Evolutionary conservation across 2,329 filamentous ascomycete genomes (phyloP).

Genomic region (Cadophora sp.): DNA sequence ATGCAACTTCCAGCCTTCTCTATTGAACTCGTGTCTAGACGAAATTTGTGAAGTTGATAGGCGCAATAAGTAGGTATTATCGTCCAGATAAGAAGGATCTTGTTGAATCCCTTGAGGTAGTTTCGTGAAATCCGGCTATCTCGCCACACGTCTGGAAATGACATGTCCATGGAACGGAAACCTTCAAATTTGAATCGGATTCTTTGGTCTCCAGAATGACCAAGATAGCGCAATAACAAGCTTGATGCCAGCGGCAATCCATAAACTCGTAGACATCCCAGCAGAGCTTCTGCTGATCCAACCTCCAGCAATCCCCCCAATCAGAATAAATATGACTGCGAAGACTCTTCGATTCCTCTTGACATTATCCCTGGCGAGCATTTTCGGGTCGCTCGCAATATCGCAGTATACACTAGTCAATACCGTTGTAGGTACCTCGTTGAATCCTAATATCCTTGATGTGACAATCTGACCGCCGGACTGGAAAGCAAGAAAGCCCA

Average conservation of each 20-base stretch:
- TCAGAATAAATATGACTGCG: slow-evolving; percentile 57
- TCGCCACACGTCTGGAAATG: background rate
- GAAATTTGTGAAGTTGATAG: background rate
- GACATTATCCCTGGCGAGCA: slow-evolving; percentile 54
- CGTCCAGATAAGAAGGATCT: background rate
- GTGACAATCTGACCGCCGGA: slow-evolving; percentile 80
- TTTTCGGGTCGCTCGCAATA: slow-evolving; percentile 69
- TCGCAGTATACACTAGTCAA: slow-evolving; percentile 85
- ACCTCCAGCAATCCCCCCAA: slow-evolving; percentile 61
- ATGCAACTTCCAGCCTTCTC: background rate
- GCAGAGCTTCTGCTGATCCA: slow-evolving; percentile 58
- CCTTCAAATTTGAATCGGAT: background rate
- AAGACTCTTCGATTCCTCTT: slow-evolving; percentile 60
- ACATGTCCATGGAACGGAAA: background rate
- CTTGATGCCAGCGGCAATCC: slow-evolving; percentile 57
- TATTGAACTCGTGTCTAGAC: background rate
- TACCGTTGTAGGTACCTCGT: slow-evolving; percentile 78
- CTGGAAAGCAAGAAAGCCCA: slow-evolving; percentile 68
- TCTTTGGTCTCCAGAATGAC: slow-evolving; percentile 61
- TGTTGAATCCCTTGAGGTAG: no score
- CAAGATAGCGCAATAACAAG: slow-evolving; percentile 61
- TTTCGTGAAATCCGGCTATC: no score
- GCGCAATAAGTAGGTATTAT: background rate
- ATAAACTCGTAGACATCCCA: slow-evolving; percentile 58
- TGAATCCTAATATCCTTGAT: slow-evolving; percentile 72